phyloP scores from a whole-genome alignment of 2,329 filamentous ascomycete species.

The Exophiala bonariae region DNA sequence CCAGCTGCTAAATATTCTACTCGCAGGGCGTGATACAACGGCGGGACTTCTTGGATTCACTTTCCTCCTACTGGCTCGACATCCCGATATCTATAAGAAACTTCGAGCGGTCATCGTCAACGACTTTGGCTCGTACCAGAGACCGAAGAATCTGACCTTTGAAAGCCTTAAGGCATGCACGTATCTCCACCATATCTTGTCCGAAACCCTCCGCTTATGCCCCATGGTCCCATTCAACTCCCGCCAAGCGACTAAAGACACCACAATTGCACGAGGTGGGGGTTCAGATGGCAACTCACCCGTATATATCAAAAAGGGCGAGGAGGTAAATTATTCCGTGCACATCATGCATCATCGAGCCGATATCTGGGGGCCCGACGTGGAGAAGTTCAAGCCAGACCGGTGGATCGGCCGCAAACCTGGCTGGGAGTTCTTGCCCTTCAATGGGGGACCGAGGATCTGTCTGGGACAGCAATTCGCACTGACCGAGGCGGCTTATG shows the following conservation, averaged over 20 bases:
- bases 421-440: constrained; percentile 58
- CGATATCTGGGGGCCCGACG: constrained; percentile 25
- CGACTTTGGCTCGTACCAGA: constrained; percentile 42
- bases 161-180: constrained; percentile 40
- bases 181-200: constrained; percentile 32
- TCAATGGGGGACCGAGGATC: constrained; percentile 26
- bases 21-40: constrained; percentile 57
- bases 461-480: constrained; percentile 66
- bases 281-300: constrained; percentile 52
- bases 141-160: constrained; percentile 42
- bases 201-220: constrained; percentile 45
- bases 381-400: constrained; percentile 59
- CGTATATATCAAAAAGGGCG: constrained; percentile 44
- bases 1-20: constrained; percentile 52
- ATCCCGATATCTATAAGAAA: constrained; percentile 37
- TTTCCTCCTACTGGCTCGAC: constrained; percentile 48
- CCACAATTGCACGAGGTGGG: constrained; percentile 53
- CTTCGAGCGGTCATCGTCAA: constrained; percentile 36
- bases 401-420: constrained; percentile 69
- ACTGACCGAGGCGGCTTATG: constrained; percentile 67
- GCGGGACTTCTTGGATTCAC: constrained; percentile 46
- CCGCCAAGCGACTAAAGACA: constrained; percentile 39
- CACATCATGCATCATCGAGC: constrained; percentile 52
- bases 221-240: constrained; percentile 49
- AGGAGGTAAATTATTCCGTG: constrained; percentile 41